Conservation (phyloP, 2,329 filamentous ascomycete genomes). For the Tolypocladium capitatum region DNA sequence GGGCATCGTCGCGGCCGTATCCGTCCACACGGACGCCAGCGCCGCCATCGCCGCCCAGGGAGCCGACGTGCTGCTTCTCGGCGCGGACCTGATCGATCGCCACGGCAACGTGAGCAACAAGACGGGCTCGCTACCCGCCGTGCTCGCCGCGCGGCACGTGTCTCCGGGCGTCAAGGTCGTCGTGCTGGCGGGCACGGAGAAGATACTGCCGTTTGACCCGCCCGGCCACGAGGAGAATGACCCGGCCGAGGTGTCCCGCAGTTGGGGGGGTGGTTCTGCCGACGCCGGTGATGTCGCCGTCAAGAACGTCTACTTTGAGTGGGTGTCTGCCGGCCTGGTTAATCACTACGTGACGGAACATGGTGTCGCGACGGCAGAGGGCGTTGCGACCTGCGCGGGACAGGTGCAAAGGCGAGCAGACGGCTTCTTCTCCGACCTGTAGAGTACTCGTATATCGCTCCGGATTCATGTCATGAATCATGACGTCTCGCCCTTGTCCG, state of each 20-base stretch:
- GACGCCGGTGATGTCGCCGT: conserved; percentile 16
- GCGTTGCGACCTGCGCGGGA: conserved; percentile 26
- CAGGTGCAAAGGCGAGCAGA: conserved; percentile 22
- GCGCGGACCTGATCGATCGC: conserved; percentile 47
- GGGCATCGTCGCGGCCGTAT: conserved; percentile 17
- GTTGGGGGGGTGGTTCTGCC: neutral
- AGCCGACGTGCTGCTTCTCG: conserved; percentile 47
- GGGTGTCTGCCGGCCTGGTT: conserved; percentile 37
- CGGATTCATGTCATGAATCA: neutral
- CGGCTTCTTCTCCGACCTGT: conserved; percentile 30
- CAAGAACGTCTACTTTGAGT: conserved; percentile 47
- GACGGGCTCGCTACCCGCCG: conserved; percentile 46
- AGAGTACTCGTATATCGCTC: neutral
- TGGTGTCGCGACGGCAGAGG: conserved; percentile 26
- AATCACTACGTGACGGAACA: conserved; percentile 42
- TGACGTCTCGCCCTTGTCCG: neutral
- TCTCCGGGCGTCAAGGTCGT: conserved; percentile 33
- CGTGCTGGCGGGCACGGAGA: conserved; percentile 46
- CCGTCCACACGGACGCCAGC: conserved; percentile 46
- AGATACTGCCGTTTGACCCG: conserved; percentile 34
- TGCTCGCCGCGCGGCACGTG: conserved; percentile 38
- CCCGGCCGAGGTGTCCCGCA: conserved; percentile 30
- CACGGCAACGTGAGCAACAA: conserved; percentile 53
- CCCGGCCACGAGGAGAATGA: conserved; percentile 35
- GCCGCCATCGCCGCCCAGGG: conserved; percentile 36